These are phyloP conservation scores for Fusarium liriodendri DNA, from an alignment of 2,329 filamentous ascomycete species.

Conservation along the genomic window DNA sequence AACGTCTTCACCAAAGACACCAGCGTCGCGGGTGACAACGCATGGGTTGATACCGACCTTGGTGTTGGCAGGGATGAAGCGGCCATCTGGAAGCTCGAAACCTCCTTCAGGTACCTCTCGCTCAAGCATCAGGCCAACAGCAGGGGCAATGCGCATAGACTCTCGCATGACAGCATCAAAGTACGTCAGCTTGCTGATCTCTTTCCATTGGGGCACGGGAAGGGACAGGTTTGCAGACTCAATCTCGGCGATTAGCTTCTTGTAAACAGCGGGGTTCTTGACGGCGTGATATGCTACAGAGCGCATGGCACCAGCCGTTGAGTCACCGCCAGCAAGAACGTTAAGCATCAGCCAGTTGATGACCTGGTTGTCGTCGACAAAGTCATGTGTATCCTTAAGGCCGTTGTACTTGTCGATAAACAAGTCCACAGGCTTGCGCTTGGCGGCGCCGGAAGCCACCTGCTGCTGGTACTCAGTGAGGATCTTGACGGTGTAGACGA, in stretches of 20 bases:
- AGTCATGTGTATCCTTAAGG: constrained; percentile 31
- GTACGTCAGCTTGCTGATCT: constrained; percentile 21
- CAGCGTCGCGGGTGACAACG: constrained; percentile 21
- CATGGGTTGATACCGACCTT: constrained; percentile 33
- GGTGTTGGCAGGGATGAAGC: constrained; percentile 14
- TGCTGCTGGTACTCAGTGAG: constrained; percentile 33
- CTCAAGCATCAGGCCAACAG: constrained; percentile 22
- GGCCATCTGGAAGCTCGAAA: constrained; percentile 16
- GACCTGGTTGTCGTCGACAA: constrained; percentile 30
- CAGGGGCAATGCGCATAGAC: constrained; percentile 23
- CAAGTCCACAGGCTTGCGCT: constrained; percentile 31
- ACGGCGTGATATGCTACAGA: constrained; percentile 27
- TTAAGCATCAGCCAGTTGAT: constrained; percentile 39
- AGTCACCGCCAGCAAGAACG: constrained; percentile 32
- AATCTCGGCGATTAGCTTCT: constrained; percentile 31
- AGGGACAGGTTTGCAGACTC: constrained; percentile 8
- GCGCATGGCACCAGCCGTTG: constrained; percentile 33
- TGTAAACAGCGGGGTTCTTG: constrained; percentile 14
- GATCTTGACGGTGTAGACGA: constrained; percentile 32
- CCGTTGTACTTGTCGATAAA: constrained; percentile 35
- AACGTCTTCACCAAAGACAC: constrained; percentile 21
- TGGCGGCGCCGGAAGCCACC: constrained; percentile 10
- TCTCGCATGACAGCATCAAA: constrained; percentile 34
- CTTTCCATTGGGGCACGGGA: constrained; percentile 29
- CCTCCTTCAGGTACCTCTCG: constrained; percentile 26